Evolutionary conservation across 225 moss, liverwort and hornwort genomes (phyloP), one percentile per base, ranked within the genome.

Genomic region (Polytrichum commune): DNA sequence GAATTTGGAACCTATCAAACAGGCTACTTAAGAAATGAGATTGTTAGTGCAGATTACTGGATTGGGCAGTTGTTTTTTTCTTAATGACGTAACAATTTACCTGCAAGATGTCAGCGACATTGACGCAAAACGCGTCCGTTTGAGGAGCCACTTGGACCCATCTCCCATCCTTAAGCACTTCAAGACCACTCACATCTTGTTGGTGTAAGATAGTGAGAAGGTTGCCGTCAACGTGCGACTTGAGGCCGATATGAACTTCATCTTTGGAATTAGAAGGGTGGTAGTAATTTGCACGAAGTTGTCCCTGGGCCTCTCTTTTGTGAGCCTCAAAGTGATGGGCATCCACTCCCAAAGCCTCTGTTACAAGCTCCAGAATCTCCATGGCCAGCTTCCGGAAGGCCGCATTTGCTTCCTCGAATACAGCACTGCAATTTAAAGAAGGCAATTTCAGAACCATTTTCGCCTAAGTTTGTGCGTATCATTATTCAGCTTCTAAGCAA

Each of bases 81-180:
- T 16, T 27, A 1, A 27, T 46, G 61, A 63, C 63, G 8, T 18
- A 35, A 32, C 28, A 62, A 73, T 27, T 29, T n/a, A 82, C 83
- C 80, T 86, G 83, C 83, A 86, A 70, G 28, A 86, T 83, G 19
- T 86, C 80, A 30, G 75, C 86, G 6, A 83, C 83, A 68, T 86
- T 86, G 70, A 86, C 76, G 68, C 83, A 86, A 55, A 86, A 78
- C 1, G 86, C 77, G 60, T 83, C 70, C 19, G 32, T 55, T 24
- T 29, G 71, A 2, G 83, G 86, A 27, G 22, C 19, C 46, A 83
- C 32, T 3, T 77, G 61, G 8, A 78, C 53, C 86, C 83, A 86
- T 26, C 53, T 70, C 25, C 80, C 86, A 55, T 83, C 68, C 30
- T 80, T 86, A 29, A 83, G 68, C 73, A 83, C 80, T 73, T 86